Evolutionary conservation across 2,329 filamentous ascomycete genomes (phyloP).

Genomic region (Sordariomycetes sp.): DNA sequence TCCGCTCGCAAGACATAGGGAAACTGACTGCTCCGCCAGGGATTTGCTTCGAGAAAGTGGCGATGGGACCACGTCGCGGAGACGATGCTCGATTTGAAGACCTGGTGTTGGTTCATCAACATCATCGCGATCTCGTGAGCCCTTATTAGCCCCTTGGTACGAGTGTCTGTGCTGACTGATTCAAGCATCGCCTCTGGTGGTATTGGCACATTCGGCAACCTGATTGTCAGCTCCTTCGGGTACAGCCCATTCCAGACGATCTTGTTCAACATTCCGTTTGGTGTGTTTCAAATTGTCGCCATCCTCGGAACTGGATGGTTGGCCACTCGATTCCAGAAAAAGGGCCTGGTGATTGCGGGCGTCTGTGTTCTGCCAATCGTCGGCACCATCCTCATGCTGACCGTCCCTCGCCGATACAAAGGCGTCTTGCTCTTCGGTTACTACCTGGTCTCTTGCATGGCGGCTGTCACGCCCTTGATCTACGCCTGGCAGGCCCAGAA

Average conservation of each 20-base stretch:
- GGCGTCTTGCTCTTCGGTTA: conserved; percentile 46
- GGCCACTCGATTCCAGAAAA: conserved; percentile 43
- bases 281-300: conserved; percentile 48
- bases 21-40: too few relatives aligned
- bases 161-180: neutral
- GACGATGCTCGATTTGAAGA: conserved; percentile 27
- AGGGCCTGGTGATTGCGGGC: conserved; percentile 42
- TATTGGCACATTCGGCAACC: conserved; percentile 47
- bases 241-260: conserved; percentile 47
- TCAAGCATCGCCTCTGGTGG: conserved; percentile 41
- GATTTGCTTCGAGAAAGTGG: conserved; percentile 27
- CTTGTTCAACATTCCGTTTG: conserved; percentile 52
- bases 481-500: conserved; percentile 50
- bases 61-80: conserved; percentile 31
- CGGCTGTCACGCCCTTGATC: conserved; percentile 44
- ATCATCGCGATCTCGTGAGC: conserved; percentile 44
- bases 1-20: too few relatives aligned
- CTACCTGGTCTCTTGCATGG: conserved; percentile 51
- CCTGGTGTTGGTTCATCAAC: conserved; percentile 31
- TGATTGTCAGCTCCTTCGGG: conserved; percentile 50
- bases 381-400: conserved; percentile 44
- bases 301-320: conserved; percentile 49
- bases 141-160: neutral
- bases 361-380: conserved; percentile 48
- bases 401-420: conserved; percentile 16